Conservation (phyloP, 208 protist species). For the Trypanosoma congolense region DNA sequence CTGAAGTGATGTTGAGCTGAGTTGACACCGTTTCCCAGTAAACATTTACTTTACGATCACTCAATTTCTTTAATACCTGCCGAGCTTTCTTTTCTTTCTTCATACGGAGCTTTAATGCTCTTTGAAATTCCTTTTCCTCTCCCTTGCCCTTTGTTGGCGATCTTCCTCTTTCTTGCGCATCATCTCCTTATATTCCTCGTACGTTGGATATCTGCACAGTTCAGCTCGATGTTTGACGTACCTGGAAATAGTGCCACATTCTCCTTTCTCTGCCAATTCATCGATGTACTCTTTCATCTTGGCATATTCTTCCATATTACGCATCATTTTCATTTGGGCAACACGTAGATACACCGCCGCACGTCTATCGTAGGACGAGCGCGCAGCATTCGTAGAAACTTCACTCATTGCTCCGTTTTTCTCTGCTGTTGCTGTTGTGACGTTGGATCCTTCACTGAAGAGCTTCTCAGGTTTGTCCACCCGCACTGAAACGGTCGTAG, state of each 20-base stretch:
- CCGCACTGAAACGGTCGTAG: no score
- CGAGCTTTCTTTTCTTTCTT: conserved; percentile 12
- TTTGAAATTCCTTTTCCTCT: conserved; percentile 3
- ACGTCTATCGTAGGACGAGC: conserved; percentile 10
- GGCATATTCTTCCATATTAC: conserved; percentile 17
- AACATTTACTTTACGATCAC: conserved; percentile 7
- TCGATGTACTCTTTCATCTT: conserved; percentile 26
- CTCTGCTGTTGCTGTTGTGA: no score
- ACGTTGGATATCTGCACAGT: conserved; percentile 13
- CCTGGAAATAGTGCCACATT: conserved; percentile 23
- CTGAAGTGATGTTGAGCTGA: conserved; percentile 11
- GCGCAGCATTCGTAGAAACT: no score
- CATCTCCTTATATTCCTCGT: conserved; percentile 22
- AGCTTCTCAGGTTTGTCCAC: no score
- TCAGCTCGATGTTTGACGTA: conserved; percentile 16
- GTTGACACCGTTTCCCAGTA: conserved; percentile 10
- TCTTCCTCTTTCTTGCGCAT: conserved; percentile 5
- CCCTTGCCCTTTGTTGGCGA: background rate
- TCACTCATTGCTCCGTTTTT: no score
- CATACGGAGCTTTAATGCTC: background rate
- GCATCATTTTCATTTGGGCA: conserved; percentile 17
- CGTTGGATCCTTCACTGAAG: no score
- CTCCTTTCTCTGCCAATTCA: conserved; percentile 22
- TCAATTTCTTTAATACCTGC: conserved; percentile 15
- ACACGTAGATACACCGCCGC: conserved; percentile 22